phyloP scores from a whole-genome alignment of 1,139 yeast species.

The Fermentozyma sake region DNA sequence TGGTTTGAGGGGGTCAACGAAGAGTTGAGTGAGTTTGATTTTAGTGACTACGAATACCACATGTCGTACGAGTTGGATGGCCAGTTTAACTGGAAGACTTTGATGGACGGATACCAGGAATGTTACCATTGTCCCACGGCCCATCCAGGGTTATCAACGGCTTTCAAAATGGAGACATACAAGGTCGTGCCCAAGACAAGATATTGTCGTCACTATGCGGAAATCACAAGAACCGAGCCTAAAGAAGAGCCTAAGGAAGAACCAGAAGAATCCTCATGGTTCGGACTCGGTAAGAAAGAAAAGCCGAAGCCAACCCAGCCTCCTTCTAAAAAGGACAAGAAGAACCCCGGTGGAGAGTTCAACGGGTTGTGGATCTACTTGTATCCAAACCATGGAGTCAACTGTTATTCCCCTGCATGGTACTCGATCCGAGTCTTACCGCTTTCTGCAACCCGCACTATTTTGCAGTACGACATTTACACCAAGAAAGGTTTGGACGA shows the following conservation, averaged over 20 bases:
- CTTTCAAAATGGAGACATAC: constrained; percentile 62
- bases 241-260: constrained; percentile 92
- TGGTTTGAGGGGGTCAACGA: constrained; percentile 48
- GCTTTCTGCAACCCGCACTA: constrained; percentile 46
- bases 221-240: constrained; percentile 74
- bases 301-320: constrained; percentile 10
- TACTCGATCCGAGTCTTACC: constrained; percentile 59
- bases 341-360: constrained; percentile 55
- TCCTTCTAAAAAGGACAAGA: constrained; percentile 10
- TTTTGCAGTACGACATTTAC: constrained; percentile 56
- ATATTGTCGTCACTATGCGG: constrained; percentile 71
- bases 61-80: constrained; percentile 65
- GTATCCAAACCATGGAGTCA: constrained; percentile 55
- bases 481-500: constrained; percentile 55
- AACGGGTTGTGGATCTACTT: constrained; percentile 60
- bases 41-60: constrained; percentile 56
- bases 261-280: constrained; percentile 42
- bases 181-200: constrained; percentile 55
- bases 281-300: constrained; percentile 44
- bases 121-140: constrained; percentile 67
- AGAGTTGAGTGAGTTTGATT: constrained; percentile 55
- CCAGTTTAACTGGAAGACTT: constrained; percentile 60
- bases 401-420: constrained; percentile 66
- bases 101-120: constrained; percentile 66
- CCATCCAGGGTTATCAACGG: constrained; percentile 54